Conservation (phyloP, 805 yeast species). For the Candida oleophila region DNA sequence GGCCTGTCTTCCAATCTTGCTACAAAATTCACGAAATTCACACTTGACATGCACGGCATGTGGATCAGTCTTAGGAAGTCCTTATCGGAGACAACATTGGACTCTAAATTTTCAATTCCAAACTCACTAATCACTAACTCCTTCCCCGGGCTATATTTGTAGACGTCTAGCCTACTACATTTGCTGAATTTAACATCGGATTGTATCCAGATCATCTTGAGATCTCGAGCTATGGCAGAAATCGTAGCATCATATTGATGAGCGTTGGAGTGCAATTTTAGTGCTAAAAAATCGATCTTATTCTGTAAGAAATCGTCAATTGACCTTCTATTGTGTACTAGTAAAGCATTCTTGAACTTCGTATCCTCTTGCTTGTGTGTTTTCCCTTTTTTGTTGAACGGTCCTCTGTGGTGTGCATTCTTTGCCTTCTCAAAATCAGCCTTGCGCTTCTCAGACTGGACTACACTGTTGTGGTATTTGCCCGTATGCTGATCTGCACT, state of each 20-base stretch:
- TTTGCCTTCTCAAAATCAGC: neutral
- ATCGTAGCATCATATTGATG: neutral
- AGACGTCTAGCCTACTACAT: neutral
- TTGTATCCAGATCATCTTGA: neutral
- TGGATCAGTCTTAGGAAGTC: neutral
- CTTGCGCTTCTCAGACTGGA: conserved; percentile 5
- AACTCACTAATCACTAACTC: neutral
- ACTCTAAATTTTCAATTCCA: neutral
- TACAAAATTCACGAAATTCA: neutral
- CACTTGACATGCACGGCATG: neutral
- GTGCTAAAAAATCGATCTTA: neutral
- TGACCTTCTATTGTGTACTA: neutral
- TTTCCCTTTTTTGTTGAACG: neutral
- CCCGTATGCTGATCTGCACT: neutral
- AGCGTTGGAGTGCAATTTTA: neutral
- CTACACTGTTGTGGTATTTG: conserved; percentile 5
- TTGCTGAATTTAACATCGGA: neutral
- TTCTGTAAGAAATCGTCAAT: neutral
- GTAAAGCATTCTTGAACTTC: neutral
- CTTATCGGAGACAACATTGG: too few relatives aligned
- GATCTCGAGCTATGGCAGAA: neutral
- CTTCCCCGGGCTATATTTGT: neutral
- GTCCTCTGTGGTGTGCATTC: neutral
- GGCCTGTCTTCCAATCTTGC: neutral
- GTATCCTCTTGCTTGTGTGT: neutral